A percentile compares a stretch with the other conserved stretches of the same genome.
These are phyloP conservation scores for Aspergillus carlsbadensis DNA, from an alignment of 495 filamentous ascomycete species.

Conservation along the genomic window DNA sequence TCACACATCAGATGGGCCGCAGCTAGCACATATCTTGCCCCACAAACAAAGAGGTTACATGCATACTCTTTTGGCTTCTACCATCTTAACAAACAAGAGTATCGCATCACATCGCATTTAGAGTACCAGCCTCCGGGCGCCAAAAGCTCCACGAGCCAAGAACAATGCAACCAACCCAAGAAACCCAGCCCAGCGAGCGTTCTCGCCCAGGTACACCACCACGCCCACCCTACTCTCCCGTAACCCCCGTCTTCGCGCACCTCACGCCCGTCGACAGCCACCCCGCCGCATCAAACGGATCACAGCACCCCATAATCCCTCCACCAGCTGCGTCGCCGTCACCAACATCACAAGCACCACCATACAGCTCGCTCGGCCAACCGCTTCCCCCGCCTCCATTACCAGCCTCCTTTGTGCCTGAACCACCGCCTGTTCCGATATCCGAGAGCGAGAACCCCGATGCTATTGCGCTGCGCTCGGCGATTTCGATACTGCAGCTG, in stretches of 20 bases:
- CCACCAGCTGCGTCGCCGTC: slow-evolving; percentile 35
- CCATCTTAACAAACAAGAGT: background rate
- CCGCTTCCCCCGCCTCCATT: slow-evolving; percentile 7
- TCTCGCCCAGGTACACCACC: slow-evolving; percentile 43
- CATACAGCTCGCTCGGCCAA: background rate
- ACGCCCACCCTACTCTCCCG: slow-evolving; percentile 47
- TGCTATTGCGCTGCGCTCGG: slow-evolving; percentile 75
- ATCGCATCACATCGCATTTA: no score
- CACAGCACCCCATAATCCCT: slow-evolving; percentile 34
- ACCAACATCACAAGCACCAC: slow-evolving; percentile 23
- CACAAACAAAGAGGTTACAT: no score
- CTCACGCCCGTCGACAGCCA: slow-evolving; percentile 32
- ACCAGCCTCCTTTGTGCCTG: slow-evolving; percentile 32
- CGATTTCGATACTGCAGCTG: slow-evolving; percentile 78
- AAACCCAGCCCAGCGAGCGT: slow-evolving; percentile 6
- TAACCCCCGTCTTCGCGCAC: slow-evolving; percentile 45
- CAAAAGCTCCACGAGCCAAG: background rate
- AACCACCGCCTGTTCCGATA: slow-evolving; percentile 64
- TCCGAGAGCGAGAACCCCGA: slow-evolving; percentile 78
- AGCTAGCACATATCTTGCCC: background rate
- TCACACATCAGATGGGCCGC: background rate
- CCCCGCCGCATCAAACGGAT: slow-evolving; percentile 18
- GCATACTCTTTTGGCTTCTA: no score
- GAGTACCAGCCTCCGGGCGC: background rate
- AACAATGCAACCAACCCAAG: slow-evolving; percentile 15